These are phyloP conservation scores for Agrocybe praecox DNA, from an alignment of 768 basidiomycete genomes.

Conservation along the genomic window DNA sequence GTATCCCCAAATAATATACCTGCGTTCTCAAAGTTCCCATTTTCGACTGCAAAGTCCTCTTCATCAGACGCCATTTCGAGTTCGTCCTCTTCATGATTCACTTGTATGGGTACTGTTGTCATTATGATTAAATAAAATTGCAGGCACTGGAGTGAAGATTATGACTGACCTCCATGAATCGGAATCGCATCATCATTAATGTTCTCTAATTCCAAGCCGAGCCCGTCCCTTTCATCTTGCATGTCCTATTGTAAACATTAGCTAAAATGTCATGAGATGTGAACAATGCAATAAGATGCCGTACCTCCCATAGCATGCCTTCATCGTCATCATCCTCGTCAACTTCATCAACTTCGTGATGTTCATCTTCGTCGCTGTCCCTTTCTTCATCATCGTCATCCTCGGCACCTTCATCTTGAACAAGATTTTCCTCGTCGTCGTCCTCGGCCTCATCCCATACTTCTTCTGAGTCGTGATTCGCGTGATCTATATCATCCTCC, in stretches of 20 bases:
- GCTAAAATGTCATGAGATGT: neutral
- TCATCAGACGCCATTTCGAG: conserved; percentile 67
- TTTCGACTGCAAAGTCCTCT: conserved; percentile 54
- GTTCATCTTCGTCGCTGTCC: conserved; percentile 39
- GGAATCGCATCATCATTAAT: conserved; percentile 67
- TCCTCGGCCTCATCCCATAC: conserved; percentile 73
- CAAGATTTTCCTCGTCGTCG: conserved; percentile 68
- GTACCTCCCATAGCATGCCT: conserved; percentile 40
- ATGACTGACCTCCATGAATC: conserved; percentile 52
- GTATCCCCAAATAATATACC: conserved; percentile 59
- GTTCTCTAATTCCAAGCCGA: conserved; percentile 49
- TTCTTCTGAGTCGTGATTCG: conserved; percentile 56
- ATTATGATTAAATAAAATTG: conserved; percentile 3
- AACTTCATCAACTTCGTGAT: conserved; percentile 18
- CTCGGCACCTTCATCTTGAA: conserved; percentile 52
- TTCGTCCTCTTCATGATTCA: conserved; percentile 64
- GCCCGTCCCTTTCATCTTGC: conserved; percentile 45
- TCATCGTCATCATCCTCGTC: conserved; percentile 27
- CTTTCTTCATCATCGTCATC: conserved; percentile 56
- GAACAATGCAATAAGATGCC: neutral
- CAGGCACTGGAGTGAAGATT: neutral
- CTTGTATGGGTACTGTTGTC: conserved; percentile 46
- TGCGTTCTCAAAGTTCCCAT: conserved; percentile 40
- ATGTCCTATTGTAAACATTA: conserved; percentile 43
- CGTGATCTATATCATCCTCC: conserved; percentile 65